Evolutionary conservation across 768 basidiomycete species (phyloP), one percentile per base, ranked within the genome.

Genomic region (Suillus occidentalis): DNA sequence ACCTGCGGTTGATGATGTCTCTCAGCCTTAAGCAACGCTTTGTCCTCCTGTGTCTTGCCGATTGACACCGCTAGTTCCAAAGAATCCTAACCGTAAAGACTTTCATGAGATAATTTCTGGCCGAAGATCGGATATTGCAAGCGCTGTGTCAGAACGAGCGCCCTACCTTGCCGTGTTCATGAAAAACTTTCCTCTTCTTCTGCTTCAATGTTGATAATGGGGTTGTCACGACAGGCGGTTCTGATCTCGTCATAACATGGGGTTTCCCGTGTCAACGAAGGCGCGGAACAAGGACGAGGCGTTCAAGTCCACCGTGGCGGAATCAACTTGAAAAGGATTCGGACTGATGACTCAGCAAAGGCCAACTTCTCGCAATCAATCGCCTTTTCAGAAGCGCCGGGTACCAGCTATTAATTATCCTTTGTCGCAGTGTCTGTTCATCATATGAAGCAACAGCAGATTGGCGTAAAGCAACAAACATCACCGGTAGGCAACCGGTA

Each of bases 21-120:
- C 68, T 78, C 77, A 60, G 72, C 73, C 70, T 79, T 84, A 9
- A 67, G 74, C 60, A 73, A 71, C 7, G 76, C 67, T 62, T 80
- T 84, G 69, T 83, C 70, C 72, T 87, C 85, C 65, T 84, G 81
- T 18, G 67, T 70, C 40, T 71, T 71, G n/a, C 75, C 81, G 71
- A 87, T 84, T 43, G 79, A 79, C 65, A 75, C 69, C n/a, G 85
- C 85, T 14, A 87, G 72, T 60, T 73, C 73, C 64, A 84, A 67
- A 6, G 80, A 79, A 66, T 85, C 84, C 85, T 86, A 67, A 63
- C 63, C 53, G 57, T 47, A 62, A 66, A 61, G 63, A 64, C 65
- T 58, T 63, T 58, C 62, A 64, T 66, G 69, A 69, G 67, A 13
- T 47, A 59, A 67, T 63, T 62, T 66, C 68, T 68, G 73, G 68